A percentile compares a stretch with the other conserved stretches of the same genome.
Evolutionary conservation across 2,329 filamentous ascomycete species (phyloP).

Genomic region (Nemania diffusa): DNA sequence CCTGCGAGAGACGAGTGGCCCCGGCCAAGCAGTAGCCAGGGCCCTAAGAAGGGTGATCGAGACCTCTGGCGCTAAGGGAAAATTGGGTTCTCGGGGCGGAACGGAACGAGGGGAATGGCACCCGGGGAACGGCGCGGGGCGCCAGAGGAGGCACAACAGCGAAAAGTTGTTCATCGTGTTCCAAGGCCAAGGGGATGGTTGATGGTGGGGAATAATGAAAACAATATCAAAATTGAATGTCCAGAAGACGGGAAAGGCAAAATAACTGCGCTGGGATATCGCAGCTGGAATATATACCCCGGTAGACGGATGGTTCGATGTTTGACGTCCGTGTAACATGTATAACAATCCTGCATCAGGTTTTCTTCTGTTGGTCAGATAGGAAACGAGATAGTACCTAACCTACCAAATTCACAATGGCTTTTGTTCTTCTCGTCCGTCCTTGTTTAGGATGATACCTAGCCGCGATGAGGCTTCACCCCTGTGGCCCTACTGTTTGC

Average conservation of each 20-base stretch:
- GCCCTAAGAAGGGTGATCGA: conserved; percentile 52
- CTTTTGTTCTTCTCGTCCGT: too few relatives aligned
- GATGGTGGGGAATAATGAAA: not conserved
- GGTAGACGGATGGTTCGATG: conserved; percentile 14
- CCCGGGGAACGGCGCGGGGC: too few relatives aligned
- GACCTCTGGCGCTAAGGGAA: conserved; percentile 56
- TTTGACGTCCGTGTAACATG: conserved; percentile 30
- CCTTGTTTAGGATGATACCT: not conserved
- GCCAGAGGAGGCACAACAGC: not conserved
- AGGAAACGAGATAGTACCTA: not conserved
- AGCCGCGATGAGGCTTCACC: not conserved
- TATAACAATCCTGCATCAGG: conserved; percentile 12
- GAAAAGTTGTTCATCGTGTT: conserved; percentile 1
- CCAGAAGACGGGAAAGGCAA: conserved; percentile 8
- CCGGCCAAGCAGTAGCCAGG: conserved; percentile 56
- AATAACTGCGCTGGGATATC: conserved; percentile 19
- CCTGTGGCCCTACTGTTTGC: not conserved
- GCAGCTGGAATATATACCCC: conserved; percentile 32
- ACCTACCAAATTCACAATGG: too few relatives aligned
- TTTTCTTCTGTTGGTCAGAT: conserved; percentile 1
- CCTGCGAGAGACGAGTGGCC: conserved; percentile 54
- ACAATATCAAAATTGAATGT: conserved; percentile 17
- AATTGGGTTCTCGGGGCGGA: not conserved
- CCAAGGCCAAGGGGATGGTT: not conserved
- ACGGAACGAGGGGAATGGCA: not conserved